phyloP scores from a whole-genome alignment of 345 rosid species.

The Xanthoceras sorbifolium region DNA sequence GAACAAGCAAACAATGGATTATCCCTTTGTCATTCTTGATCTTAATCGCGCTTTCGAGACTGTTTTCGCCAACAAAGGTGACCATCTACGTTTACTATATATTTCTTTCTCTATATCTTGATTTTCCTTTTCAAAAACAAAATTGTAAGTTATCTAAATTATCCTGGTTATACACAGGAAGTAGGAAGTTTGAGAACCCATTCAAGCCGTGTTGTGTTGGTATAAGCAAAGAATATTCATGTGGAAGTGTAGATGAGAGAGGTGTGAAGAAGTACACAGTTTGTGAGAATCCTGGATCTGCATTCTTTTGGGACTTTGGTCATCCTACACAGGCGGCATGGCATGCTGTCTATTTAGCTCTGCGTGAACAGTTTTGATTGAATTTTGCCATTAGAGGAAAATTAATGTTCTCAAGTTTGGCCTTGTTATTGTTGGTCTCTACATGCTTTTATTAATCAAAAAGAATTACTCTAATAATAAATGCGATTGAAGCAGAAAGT shows the following conservation, averaged over 20 bases:
- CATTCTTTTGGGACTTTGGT: slow-evolving; percentile 66
- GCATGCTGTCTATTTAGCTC: slow-evolving; percentile 42
- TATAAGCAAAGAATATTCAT: slow-evolving; percentile 18
- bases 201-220: slow-evolving; percentile 64
- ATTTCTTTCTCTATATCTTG: not conserved
- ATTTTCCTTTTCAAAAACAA: no score
- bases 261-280: slow-evolving; percentile 45
- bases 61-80: slow-evolving; percentile 38
- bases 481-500: no score
- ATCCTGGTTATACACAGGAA: slow-evolving; percentile 20
- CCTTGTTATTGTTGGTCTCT: not conserved
- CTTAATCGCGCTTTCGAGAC: slow-evolving; percentile 56
- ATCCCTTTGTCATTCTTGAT: slow-evolving; percentile 51
- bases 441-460: no score
- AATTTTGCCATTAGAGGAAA: not conserved
- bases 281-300: slow-evolving; percentile 49
- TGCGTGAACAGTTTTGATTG: not conserved
- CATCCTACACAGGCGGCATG: slow-evolving; percentile 67
- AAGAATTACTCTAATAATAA: no score
- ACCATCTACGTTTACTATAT: slow-evolving; percentile 23
- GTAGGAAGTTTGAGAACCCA: slow-evolving; percentile 44
- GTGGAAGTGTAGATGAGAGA: slow-evolving; percentile 42
- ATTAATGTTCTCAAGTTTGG: not conserved
- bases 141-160: no score
- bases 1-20: slow-evolving; percentile 36